Base-by-base conservation (phyloP, 108 stramenopile genomes). In the Schizochytrium sp. region DNA sequence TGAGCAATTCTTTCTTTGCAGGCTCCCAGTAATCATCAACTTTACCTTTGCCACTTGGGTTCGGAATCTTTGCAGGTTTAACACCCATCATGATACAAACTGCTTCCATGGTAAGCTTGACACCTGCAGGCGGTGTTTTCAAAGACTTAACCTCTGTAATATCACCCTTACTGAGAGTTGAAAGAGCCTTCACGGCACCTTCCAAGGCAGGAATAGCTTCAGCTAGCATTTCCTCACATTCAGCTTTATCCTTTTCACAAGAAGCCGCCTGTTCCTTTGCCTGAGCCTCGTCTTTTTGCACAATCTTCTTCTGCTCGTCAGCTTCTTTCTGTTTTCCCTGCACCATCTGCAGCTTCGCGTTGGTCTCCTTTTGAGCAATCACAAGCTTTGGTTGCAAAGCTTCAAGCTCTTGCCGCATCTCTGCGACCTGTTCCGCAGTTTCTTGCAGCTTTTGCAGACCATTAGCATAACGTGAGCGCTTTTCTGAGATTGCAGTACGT, bases 151-250 rank as follows among this genome's bases (percentile, higher is more conserved):
- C 95, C 83, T 90, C 92, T 15, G 92, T 92, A 44, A 96, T 92
- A 40, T 95, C 94, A 56, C 91, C 93, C 90, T 92, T 89, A 88
- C 94, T 93, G 46, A 96, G 92, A 4, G 94, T 92, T 47, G 94
- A 91, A 69, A 96, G 72, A 8, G 95, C 95, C 64, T 91, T 89
- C 92, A 95, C 94, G 46, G 95, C 95, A 10, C 89, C 92, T 72
- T 93, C 89, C 50, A 96, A 91, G 40, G 94, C 94, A 2, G 95
- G 95, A 72, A 94, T 93, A 15, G 95, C 95, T 89, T 95, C 93
- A 61, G 94, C 95, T 28, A 96, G 89, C 50, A 95, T 95, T 7
- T 57, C 90, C 89, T 94, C 93, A 44, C 90, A 91, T 56, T 93
- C 92, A 4, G 91, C 92, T 72, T 94, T 93, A 49, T 91, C 45